Percentiles rank a stretch among this genome's conserved stretches.
Conservation (phyloP, 2,329 filamentous ascomycete genomes). For the Pseudocercospora fijiensis region DNA sequence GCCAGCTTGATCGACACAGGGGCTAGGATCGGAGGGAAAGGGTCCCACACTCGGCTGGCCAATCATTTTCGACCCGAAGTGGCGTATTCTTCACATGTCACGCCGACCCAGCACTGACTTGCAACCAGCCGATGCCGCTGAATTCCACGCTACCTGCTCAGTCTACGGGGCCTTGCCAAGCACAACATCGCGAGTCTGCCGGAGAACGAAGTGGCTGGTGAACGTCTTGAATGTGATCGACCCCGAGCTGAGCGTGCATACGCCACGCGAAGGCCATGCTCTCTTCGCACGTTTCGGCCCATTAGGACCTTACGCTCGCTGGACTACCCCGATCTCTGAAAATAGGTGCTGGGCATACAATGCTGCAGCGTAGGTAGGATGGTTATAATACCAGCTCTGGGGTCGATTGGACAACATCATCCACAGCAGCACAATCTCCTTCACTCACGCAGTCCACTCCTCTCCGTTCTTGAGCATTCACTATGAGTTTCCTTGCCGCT, state of each 20-base stretch:
- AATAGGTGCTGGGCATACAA: background rate
- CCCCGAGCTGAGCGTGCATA: background rate
- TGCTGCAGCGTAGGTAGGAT: background rate
- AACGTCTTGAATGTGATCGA: background rate
- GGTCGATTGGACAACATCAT: background rate
- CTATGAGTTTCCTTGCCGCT: constrained; percentile 2
- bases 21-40: background rate
- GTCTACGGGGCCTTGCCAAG: background rate
- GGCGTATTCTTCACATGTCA: background rate
- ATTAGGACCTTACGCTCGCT: background rate
- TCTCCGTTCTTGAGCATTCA: background rate
- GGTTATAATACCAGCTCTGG: background rate
- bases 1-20: background rate
- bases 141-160: background rate
- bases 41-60: background rate
- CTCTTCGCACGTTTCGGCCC: background rate
- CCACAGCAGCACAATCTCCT: constrained; percentile 2
- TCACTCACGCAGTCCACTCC: background rate
- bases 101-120: background rate
- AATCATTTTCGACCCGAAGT: constrained; percentile 4
- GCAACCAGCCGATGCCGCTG: constrained; percentile 4
- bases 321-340: background rate
- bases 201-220: background rate
- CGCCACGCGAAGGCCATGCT: constrained; percentile 2
- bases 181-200: background rate